Conservation (phyloP, 805 yeast genomes). For the Wickerhamomyces xylosicus region DNA sequence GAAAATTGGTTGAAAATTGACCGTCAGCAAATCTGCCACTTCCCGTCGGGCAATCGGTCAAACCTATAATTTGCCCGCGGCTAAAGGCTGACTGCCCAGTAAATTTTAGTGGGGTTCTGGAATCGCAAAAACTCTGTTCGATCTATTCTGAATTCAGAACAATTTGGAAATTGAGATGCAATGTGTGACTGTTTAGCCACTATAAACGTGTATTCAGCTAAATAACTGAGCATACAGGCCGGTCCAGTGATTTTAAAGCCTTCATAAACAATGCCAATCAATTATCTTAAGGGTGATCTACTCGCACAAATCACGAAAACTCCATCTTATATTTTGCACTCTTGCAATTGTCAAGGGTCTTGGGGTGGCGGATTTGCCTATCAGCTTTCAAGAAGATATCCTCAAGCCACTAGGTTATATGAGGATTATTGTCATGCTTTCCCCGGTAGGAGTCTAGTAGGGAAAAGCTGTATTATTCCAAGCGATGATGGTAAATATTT, state of each 20-base stretch:
- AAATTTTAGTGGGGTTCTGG: too few species aligned
- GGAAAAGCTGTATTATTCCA: slow-evolving; percentile 40
- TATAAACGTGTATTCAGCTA: too few species aligned
- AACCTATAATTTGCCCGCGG: too few species aligned
- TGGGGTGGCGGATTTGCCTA: slow-evolving; percentile 87
- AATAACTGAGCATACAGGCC: too few species aligned
- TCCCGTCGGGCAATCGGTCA: too few species aligned
- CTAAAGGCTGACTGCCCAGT: too few species aligned
- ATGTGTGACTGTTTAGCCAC: too few species aligned
- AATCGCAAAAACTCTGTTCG: background rate
- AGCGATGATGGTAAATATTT: slow-evolving; percentile 17
- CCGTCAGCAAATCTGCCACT: too few species aligned
- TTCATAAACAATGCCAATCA: slow-evolving; percentile 11
- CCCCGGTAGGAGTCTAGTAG: slow-evolving; percentile 31
- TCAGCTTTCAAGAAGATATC: slow-evolving; percentile 42
- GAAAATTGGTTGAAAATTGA: too few species aligned
- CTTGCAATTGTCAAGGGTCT: slow-evolving; percentile 67
- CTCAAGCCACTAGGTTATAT: slow-evolving; percentile 44
- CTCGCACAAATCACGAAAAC: slow-evolving; percentile 33
- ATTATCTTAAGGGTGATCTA: slow-evolving; percentile 48
- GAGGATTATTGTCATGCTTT: slow-evolving; percentile 14
- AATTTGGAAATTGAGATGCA: background rate
- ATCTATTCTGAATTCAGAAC: too few species aligned
- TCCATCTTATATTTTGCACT: slow-evolving; percentile 41
- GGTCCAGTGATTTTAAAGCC: too few species aligned